phyloP scores from a whole-genome alignment of 371 early-diverging fungal species.

The Apophysomyces trapeziformis region DNA sequence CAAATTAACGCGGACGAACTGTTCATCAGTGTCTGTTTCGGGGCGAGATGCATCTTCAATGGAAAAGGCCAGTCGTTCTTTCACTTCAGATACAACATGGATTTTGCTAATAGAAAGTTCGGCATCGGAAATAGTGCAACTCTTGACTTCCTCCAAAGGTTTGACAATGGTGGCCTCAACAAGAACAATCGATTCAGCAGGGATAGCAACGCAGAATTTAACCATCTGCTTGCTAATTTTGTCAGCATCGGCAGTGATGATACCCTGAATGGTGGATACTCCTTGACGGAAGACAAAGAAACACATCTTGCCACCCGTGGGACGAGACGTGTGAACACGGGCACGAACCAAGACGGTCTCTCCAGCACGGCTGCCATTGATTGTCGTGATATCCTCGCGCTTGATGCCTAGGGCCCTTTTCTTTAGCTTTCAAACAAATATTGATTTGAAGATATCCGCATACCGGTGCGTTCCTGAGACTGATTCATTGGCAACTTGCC shows the following conservation, averaged over 20 bases:
- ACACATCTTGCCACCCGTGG: slow-evolving; percentile 88
- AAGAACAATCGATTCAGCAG: slow-evolving; percentile 89
- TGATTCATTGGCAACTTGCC: slow-evolving; percentile 91
- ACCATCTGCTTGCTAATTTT: slow-evolving; percentile 94
- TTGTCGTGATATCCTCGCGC: slow-evolving; percentile 56
- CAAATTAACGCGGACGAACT: slow-evolving; percentile 81
- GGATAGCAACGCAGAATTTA: slow-evolving; percentile 85
- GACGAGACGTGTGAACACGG: slow-evolving; percentile 89
- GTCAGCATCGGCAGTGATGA: slow-evolving; percentile 68
- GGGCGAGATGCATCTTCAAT: slow-evolving; percentile 96
- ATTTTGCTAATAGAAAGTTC: slow-evolving; percentile 85
- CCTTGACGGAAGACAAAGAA: slow-evolving; percentile 94
- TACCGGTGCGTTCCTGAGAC: slow-evolving; percentile 75
- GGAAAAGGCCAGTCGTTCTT: slow-evolving; percentile 90
- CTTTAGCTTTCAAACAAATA: not conserved
- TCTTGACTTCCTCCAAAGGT: slow-evolving; percentile 85
- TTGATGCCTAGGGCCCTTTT: slow-evolving; percentile 38
- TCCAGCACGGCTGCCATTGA: slow-evolving; percentile 69
- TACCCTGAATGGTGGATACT: slow-evolving; percentile 88
- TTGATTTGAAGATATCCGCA: slow-evolving; percentile 6
- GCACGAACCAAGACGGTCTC: slow-evolving; percentile 84
- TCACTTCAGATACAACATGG: slow-evolving; percentile 79
- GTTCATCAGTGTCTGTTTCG: slow-evolving; percentile 75
- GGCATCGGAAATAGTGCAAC: slow-evolving; percentile 90
- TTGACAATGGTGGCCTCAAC: slow-evolving; percentile 82